phyloP scores from a whole-genome alignment of 2,329 filamentous ascomycete genomes.

The Teratosphaeria nubilosa region DNA sequence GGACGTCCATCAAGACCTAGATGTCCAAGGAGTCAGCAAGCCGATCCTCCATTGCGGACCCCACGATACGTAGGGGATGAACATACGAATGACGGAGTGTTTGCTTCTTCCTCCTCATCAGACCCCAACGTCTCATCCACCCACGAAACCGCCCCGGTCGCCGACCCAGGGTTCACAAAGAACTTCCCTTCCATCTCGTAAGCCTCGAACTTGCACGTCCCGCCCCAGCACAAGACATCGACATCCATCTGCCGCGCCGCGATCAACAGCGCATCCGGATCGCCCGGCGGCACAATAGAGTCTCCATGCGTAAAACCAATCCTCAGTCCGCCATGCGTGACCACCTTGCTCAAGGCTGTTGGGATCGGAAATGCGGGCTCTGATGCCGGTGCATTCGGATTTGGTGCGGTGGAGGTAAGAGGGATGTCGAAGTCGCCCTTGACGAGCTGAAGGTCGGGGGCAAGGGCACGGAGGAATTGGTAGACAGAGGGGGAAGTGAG shows the following conservation, averaged over 20 bases:
- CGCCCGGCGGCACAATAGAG: conserved; percentile 59
- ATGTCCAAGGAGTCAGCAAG: neutral
- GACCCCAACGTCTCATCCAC: conserved; percentile 27
- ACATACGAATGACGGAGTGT: neutral
- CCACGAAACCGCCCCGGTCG: conserved; percentile 56
- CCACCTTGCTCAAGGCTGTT: conserved; percentile 54
- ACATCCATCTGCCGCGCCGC: conserved; percentile 63
- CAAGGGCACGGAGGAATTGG: conserved; percentile 45
- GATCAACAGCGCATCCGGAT: conserved; percentile 57
- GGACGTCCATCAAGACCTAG: conserved; percentile 98
- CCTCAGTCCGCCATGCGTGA: conserved; percentile 57
- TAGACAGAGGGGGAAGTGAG: conserved; percentile 48
- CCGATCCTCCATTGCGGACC: neutral
- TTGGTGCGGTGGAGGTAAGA: conserved; percentile 38
- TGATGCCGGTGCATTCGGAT: neutral
- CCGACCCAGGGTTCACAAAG: conserved; percentile 60
- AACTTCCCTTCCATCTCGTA: conserved; percentile 65
- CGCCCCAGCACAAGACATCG: conserved; percentile 59
- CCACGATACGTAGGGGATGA: neutral
- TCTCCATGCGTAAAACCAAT: conserved; percentile 64
- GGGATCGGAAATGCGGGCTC: conserved; percentile 23
- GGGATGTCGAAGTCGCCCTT: conserved; percentile 62
- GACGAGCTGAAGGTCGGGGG: conserved; percentile 57
- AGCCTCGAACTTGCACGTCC: conserved; percentile 59
- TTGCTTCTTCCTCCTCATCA: neutral